Percentiles rank a stretch among this genome's conserved stretches.
These are phyloP conservation scores for Malus hybrid DNA, from an alignment of 331 rosid genomes.

Conservation along the genomic window DNA sequence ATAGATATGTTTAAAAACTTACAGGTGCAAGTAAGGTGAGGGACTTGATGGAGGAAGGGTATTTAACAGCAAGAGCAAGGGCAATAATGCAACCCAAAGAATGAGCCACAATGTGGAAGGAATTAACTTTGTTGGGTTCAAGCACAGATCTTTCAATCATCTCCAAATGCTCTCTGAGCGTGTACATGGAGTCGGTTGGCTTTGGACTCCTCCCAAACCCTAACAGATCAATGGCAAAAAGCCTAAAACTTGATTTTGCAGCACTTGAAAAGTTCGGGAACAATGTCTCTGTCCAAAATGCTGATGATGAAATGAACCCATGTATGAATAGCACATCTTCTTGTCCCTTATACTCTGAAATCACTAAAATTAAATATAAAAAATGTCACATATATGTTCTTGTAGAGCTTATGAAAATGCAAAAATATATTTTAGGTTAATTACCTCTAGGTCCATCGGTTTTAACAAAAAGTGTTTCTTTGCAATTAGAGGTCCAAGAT, in stretches of 20 bases:
- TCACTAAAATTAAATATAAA: not conserved
- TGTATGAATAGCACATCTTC: conserved; percentile 83
- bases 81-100: conserved; percentile 90
- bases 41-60: conserved; percentile 70
- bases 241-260: conserved; percentile 42
- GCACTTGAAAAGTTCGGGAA: conserved; percentile 62
- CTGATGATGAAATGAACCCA: conserved; percentile 85
- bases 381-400: not conserved
- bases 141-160: conserved; percentile 72
- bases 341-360: conserved; percentile 27
- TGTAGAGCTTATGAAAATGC: not conserved
- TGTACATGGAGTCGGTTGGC: conserved; percentile 75
- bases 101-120: conserved; percentile 93
- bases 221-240: conserved; percentile 80
- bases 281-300: conserved; percentile 86
- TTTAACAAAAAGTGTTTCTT: conserved; percentile 53
- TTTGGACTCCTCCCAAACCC: conserved; percentile 95
- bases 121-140: conserved; percentile 60
- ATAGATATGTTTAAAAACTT: not conserved
- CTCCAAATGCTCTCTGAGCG: conserved; percentile 73
- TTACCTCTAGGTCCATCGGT: conserved; percentile 55
- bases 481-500: conserved; percentile 47
- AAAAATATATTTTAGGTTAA: not conserved
- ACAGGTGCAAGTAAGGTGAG: conserved; percentile 95
- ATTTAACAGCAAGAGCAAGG: conserved; percentile 68